Evolutionary conservation across 306 rosid genomes (phyloP).

Genomic region (Glycine latifolia): DNA sequence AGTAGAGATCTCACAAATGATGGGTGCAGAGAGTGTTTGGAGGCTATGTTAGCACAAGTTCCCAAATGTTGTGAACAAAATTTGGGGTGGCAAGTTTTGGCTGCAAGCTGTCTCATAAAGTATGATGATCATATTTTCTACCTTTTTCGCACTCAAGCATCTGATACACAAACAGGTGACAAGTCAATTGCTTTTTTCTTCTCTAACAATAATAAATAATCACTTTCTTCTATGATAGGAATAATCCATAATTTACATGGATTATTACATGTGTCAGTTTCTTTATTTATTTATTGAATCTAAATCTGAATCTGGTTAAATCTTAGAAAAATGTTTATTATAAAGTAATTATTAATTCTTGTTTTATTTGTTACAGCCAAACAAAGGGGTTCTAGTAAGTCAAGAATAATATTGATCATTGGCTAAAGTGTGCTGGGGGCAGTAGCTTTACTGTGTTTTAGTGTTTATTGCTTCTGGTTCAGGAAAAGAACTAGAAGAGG

Average conservation of each 20-base stretch:
- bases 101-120: conserved; percentile 26
- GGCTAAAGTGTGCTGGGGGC: conserved; percentile 15
- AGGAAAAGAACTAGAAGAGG: not conserved
- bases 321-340: too few species aligned
- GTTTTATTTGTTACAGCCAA: not conserved
- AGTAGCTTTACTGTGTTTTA: conserved; percentile 17
- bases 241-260: not conserved
- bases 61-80: conserved; percentile 4
- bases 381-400: not conserved
- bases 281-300: not conserved
- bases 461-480: conserved; percentile 5
- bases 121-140: conserved; percentile 34
- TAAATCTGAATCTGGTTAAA: not conserved
- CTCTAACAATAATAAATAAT: not conserved
- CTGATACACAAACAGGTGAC: not conserved
- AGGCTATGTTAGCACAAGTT: conserved; percentile 12
- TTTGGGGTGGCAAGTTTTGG: not conserved
- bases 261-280: not conserved
- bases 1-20: conserved; percentile 30
- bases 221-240: not conserved
- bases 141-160: not conserved
- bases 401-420: conserved; percentile 16
- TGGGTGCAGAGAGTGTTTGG: conserved; percentile 19
- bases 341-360: too few species aligned
- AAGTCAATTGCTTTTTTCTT: not conserved